These are phyloP conservation scores for Crithidia mellificae DNA, from an alignment of 208 protist genomes.

Conservation along the genomic window DNA sequence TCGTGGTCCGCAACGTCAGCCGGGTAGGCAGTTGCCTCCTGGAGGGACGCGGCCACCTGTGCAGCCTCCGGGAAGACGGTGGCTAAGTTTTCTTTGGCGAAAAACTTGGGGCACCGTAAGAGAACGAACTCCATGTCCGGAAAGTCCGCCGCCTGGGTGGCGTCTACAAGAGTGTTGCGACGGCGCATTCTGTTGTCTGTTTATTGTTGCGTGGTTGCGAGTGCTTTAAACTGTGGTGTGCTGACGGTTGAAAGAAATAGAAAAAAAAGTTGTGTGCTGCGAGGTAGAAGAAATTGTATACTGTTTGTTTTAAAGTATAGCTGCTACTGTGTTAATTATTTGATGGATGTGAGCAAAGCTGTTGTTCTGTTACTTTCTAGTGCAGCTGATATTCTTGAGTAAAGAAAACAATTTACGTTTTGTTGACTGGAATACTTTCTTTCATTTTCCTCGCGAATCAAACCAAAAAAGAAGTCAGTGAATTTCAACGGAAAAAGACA, in stretches of 20 bases:
- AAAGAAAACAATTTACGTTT: background rate
- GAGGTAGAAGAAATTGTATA: no score
- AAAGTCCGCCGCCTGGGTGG: constrained; percentile 9
- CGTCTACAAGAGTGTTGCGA: constrained; percentile 20
- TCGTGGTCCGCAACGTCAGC: constrained; percentile 6
- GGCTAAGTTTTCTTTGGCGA: constrained; percentile 34
- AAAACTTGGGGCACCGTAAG: constrained; percentile 38
- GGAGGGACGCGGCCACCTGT: background rate
- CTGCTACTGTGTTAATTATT: no score
- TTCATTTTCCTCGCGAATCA: no score
- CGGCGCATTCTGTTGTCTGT: constrained; percentile 16
- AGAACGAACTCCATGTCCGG: constrained; percentile 43
- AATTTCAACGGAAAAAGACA: no score
- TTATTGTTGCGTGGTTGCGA: background rate
- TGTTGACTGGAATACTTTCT: no score
- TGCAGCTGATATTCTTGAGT: background rate
- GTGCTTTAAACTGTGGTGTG: no score
- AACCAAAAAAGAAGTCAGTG: no score
- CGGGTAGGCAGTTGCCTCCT: background rate
- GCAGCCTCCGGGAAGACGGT: constrained; percentile 43
- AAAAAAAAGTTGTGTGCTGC: no score
- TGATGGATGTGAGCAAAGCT: no score
- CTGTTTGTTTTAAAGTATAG: no score
- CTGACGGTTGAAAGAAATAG: no score
- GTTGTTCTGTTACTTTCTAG: background rate